Percentiles rank a stretch among this genome's conserved stretches.
Evolutionary conservation across 805 yeast genomes (phyloP).

Genomic region (Cyberlindnera euphorbiae): DNA sequence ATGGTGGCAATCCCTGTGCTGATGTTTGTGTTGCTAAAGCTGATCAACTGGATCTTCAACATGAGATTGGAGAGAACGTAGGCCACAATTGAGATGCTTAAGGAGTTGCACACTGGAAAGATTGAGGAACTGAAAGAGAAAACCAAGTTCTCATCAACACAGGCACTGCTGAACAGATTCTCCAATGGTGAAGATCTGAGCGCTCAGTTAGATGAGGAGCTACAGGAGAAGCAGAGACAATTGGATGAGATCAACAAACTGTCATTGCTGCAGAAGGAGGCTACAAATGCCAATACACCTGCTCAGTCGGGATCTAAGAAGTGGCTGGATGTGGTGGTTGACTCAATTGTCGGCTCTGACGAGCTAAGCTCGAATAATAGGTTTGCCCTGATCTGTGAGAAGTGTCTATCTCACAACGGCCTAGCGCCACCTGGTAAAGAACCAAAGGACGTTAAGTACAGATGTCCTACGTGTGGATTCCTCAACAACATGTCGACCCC

Average conservation of each 20-base stretch:
- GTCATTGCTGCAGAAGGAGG: conserved; percentile 22
- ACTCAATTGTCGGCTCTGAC: conserved; percentile 52
- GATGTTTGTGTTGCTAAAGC: neutral
- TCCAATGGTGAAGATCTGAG: conserved; percentile 46
- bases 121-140: conserved; percentile 64
- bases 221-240: conserved; percentile 34
- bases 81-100: conserved; percentile 29
- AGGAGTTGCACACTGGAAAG: conserved; percentile 44
- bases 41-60: conserved; percentile 2
- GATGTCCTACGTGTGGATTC: conserved; percentile 62
- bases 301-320: neutral
- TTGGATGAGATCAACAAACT: conserved; percentile 32
- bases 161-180: conserved; percentile 65
- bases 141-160: conserved; percentile 73
- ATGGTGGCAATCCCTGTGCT: conserved; percentile 5
- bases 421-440: conserved; percentile 66
- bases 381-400: conserved; percentile 65
- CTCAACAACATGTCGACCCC: conserved; percentile 25
- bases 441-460: conserved; percentile 47
- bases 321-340: conserved; percentile 35
- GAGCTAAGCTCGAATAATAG: conserved; percentile 56
- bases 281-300: neutral
- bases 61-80: conserved; percentile 9
- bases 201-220: conserved; percentile 39
- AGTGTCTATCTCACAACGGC: conserved; percentile 73